These are phyloP conservation scores for Edaphochlamys debaryana DNA, from an alignment of 139 green algal species.

Conservation along the genomic window DNA sequence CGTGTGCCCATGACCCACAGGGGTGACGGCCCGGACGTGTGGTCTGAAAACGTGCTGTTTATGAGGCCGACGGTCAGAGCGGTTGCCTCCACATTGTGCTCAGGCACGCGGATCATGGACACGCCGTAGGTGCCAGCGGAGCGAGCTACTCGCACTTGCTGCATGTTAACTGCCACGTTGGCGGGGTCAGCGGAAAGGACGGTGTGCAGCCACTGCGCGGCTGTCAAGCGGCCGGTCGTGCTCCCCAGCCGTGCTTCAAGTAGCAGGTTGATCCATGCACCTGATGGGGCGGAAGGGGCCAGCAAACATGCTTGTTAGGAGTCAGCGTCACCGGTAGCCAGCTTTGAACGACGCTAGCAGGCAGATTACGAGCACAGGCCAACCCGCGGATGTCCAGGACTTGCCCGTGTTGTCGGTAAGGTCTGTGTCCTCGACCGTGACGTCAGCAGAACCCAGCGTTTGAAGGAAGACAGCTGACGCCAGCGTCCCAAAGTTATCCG, in stretches of 20 bases:
- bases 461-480: neutral
- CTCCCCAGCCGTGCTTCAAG: neutral
- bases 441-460: neutral
- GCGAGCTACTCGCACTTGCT: neutral
- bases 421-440: neutral
- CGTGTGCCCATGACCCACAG: neutral
- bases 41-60: neutral
- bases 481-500: neutral
- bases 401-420: neutral
- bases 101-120: neutral
- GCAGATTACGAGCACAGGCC: no score
- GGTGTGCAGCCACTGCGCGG: no score
- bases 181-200: no score
- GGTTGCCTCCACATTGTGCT: neutral
- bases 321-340: no score
- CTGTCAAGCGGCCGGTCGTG: no score
- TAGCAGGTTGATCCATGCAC: no score
- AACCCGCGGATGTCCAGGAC: no score
- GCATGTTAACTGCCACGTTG: no score
- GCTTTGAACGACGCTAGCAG: no score
- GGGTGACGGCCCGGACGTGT: neutral
- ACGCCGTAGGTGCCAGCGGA: no score
- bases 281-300: no score
- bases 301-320: no score
- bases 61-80: neutral